Base-by-base conservation (phyloP, 306 rosid species). In the Luffa acutangula region DNA sequence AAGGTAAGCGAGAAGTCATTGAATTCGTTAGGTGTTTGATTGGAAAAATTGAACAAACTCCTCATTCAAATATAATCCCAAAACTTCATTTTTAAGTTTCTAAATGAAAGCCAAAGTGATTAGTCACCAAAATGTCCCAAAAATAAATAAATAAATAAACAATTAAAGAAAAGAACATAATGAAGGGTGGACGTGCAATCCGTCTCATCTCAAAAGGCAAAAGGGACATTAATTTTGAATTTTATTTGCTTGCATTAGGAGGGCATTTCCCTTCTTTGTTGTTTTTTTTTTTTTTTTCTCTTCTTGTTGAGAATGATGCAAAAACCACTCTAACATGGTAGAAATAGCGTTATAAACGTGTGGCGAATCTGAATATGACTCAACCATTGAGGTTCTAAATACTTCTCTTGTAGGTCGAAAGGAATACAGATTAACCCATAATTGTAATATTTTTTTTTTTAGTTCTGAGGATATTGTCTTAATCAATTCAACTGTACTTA, bases 1-100 rank as follows among this genome's bases (percentile, higher is more conserved):
- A 14, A 82, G 96, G 90, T 93, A 77, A 91, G 96, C 90, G 75
- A 57, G 79, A 88, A 81, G 96, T 90, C 96, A 78, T 80, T 15
- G 36, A 86, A 85, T 81, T 87, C 58, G 97, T 91, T 91, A 84
- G 97, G 93, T 93, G 87, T 73, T 86, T 25, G 53, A 70, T 82
- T 83, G 60, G 58, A 82, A 85, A 82, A 86, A 81, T 82, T 85
- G 65, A 84, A 88, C 85, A 86, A 75, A 88, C 85, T 60, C 73
- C 20, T 36, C 17, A 14, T 64, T 6, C 8, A 2, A 34, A 56
- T 18, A 66, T 64, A 52, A 52, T 57, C 75, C 63, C 76, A 84
- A 14, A 84, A 88, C 97, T 93, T 93, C 63, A 79, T 57, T 17
- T 86, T 89, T 21, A 91, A 89, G 97, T 85, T 76, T 82, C 70